Conservation (phyloP, 2,329 filamentous ascomycete species). For the Epichloe uncinata region DNA sequence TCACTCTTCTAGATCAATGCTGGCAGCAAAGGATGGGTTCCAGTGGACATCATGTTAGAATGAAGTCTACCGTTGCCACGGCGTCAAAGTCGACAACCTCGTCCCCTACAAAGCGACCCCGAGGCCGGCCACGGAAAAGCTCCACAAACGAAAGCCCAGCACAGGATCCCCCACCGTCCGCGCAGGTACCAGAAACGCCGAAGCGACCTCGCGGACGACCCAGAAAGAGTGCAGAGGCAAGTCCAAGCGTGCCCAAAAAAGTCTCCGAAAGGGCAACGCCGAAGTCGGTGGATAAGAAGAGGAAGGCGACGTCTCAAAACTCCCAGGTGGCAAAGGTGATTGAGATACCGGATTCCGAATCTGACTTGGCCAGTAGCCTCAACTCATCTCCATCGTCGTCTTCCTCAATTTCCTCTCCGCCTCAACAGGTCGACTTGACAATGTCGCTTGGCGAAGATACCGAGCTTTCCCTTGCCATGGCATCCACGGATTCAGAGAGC, state of each 20-base stretch:
- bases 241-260: slow-evolving; percentile 5
- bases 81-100: background rate
- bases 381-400: slow-evolving; percentile 22
- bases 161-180: slow-evolving; percentile 24
- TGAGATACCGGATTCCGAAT: slow-evolving; percentile 42
- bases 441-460: slow-evolving; percentile 30
- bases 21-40: slow-evolving; percentile 46
- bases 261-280: background rate
- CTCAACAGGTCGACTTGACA: slow-evolving; percentile 28
- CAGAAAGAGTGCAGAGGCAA: slow-evolving; percentile 20
- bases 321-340: slow-evolving; percentile 11
- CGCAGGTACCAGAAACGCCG: slow-evolving; percentile 19
- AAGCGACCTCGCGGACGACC: slow-evolving; percentile 28
- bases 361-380: slow-evolving; percentile 19
- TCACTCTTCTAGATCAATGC: slow-evolving; percentile 55
- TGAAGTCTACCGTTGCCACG: slow-evolving; percentile 1
- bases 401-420: slow-evolving; percentile 30
- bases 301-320: slow-evolving; percentile 5
- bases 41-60: slow-evolving; percentile 9
- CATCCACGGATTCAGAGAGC: slow-evolving; percentile 28
- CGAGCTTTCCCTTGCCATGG: slow-evolving; percentile 27
- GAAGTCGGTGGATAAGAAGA: background rate
- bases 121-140: slow-evolving; percentile 22
- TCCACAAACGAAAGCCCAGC: slow-evolving; percentile 11
- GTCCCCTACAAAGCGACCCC: slow-evolving; percentile 14